A percentile compares a stretch with the other conserved stretches of the same genome.
Conservation (phyloP, 257 asterid genomes). For the Capsicum rhomboideum region DNA sequence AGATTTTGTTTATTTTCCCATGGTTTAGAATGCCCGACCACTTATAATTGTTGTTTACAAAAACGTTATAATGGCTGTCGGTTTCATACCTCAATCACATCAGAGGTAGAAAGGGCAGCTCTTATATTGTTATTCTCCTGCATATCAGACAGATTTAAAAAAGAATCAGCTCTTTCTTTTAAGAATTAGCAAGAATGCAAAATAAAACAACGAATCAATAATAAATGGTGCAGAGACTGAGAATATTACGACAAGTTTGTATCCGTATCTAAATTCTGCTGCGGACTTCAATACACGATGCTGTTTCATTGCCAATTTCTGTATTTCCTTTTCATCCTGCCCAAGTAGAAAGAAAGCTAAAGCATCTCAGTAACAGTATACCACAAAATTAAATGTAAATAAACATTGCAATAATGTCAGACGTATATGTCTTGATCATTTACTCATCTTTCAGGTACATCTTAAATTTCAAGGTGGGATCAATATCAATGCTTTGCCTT, state of each 20-base stretch:
- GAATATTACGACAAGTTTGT: slow-evolving; percentile 85
- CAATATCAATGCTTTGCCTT: background rate
- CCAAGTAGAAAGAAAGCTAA: slow-evolving; percentile 6
- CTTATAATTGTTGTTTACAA: background rate
- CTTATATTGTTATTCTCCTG: slow-evolving; percentile 82
- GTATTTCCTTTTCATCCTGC: slow-evolving; percentile 92
- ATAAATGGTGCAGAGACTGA: slow-evolving; percentile 6
- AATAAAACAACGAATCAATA: background rate
- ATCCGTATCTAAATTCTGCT: slow-evolving; percentile 87
- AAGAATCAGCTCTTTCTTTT: background rate
- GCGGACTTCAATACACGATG: slow-evolving; percentile 72
- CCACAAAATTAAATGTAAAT: background rate
- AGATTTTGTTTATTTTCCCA: background rate
- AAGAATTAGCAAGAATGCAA: background rate
- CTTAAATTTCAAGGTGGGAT: background rate
- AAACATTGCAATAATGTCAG: background rate
- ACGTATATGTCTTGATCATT: background rate
- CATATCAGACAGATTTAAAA: slow-evolving; percentile 2
- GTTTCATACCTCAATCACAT: slow-evolving; percentile 68
- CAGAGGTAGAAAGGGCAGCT: slow-evolving; percentile 60
- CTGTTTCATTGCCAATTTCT: slow-evolving; percentile 71
- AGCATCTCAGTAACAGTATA: background rate
- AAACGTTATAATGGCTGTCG: background rate
- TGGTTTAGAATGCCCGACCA: background rate
- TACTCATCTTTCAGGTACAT: background rate